Conservation (phyloP, 2,329 filamentous ascomycete species). For the Cryphonectria nitschkei region DNA sequence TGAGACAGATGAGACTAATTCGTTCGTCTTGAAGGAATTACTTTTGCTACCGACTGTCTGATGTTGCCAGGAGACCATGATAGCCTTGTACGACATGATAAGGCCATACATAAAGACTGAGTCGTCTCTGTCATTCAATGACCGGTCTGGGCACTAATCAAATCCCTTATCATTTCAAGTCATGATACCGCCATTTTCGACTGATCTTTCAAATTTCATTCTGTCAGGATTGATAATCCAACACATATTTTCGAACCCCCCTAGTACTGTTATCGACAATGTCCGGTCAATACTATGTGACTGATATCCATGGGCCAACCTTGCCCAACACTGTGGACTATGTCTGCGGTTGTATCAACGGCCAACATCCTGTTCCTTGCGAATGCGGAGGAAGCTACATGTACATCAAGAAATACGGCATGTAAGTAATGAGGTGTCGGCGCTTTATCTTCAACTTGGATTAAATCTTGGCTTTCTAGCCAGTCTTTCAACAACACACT, state of each 20-base stretch:
- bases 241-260: background rate
- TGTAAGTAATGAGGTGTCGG: slow-evolving; percentile 3
- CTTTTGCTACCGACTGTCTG: slow-evolving; percentile 5
- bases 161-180: background rate
- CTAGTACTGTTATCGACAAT: background rate
- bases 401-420: slow-evolving; percentile 17
- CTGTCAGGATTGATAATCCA: background rate
- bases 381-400: slow-evolving; percentile 15
- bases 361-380: slow-evolving; percentile 23
- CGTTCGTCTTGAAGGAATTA: background rate
- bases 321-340: slow-evolving; percentile 26
- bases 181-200: background rate
- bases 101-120: background rate
- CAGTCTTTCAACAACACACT: background rate
- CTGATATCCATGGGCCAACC: slow-evolving; percentile 16
- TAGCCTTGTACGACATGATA: background rate
- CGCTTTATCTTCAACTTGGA: too few species aligned
- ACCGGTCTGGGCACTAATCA: too few species aligned
- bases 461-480: background rate
- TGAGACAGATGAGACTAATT: background rate
- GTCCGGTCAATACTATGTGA: slow-evolving; percentile 21
- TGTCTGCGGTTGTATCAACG: slow-evolving; percentile 32
- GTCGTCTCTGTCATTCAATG: background rate
- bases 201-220: background rate
- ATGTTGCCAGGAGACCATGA: background rate